Evolutionary conservation across 2,329 filamentous ascomycete genomes (phyloP), one percentile per base, ranked within the genome.

Genomic region (Aspergillus caelatus): DNA sequence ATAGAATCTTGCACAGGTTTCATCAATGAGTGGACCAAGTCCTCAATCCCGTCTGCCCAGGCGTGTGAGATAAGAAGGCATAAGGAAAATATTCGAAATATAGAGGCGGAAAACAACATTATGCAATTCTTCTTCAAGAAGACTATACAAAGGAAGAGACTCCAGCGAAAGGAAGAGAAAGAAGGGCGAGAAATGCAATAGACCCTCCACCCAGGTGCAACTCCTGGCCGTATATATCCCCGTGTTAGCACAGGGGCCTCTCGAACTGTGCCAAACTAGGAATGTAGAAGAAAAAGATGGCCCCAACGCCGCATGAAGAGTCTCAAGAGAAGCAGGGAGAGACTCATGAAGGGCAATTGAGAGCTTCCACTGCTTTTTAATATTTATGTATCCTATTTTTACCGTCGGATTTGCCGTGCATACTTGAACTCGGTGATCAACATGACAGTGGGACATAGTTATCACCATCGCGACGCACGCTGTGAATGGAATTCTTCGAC

Each of bases 391-490:
- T 39, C 19, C 52, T 55, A 55, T 23, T 26, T 28, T 55, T 28
- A 26, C 52, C 30, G 19, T 8, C 21, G 3, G 52, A 36, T 36
- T 55, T 39, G 21, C 39, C 58, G 41, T 58, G 61, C 65, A 67
- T 67, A 61, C 65, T 52, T 61, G 43, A 34, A 28, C 43, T 55
- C n/a, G 11, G 28, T 41, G 56, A 14, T 58, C 8, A 58, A 55
- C 57, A 58, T 63, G 56, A 55, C 30, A 53, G 45, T 50, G 30
- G 52, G 53, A 48, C 48, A 39, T 55, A 26, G 28, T 34, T n/a
- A 63, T 61, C 53, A 55, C 65, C 63, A 57, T 60, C 57, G 63
- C 62, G 57, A 61, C 55, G 58, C 43, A 11, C 39, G 39, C 4
- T 50, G 64, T 59, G 26, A 14, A 34, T 39, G 53, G 50, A 67